Base-by-base conservation (phyloP, 805 yeast species). In the Candida gorgasii region DNA sequence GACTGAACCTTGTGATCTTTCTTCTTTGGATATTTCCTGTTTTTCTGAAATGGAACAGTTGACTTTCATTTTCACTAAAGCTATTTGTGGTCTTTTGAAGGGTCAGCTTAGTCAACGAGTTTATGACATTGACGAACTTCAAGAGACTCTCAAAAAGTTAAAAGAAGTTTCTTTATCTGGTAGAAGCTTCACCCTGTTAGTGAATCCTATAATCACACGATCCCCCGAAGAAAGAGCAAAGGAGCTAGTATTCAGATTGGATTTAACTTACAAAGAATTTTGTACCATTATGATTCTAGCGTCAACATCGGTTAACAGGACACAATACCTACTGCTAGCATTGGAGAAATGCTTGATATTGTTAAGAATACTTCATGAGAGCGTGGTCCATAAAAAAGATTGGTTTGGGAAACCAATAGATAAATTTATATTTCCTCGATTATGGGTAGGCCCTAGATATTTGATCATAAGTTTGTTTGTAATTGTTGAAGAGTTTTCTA, bases 171-270 rank as follows among this genome's bases (percentile, higher is more conserved):
- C 24, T 7, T 22, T 22, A 9, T 7, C 6, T 9, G 9, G 6
- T 22, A 22, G 24, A 22, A 22, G 8, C 8, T 22, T 22, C 9
- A 6, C 6, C 9, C 24, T 7, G 9, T 9, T 22, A 22, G 9
- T 18, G 16, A 17, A 33, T 15, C 9, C 22, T 15, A 26, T 15
- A 9, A 23, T 12, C 4, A 6, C 19, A 16, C n/a, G 23, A 22
- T 24, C 14, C 11, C 17, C n/a, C n/a, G n/a, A 19, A 29, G 42
- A 40, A 22, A 32, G 22, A 26, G 6, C 31, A 5, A 15, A 12
- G 24, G 43, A 40, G 16, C 32, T 40, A 14, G n/a, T 23, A 8
- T 13, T 40, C 7, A 32, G 43, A 40, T 19, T 40, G 23, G 39
- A 26, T 24, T 23, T 40, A n/a, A 12, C 9, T 20, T 20, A 28